Base-by-base conservation (phyloP, 495 filamentous ascomycete genomes). In the Bacidia gigantensis region DNA sequence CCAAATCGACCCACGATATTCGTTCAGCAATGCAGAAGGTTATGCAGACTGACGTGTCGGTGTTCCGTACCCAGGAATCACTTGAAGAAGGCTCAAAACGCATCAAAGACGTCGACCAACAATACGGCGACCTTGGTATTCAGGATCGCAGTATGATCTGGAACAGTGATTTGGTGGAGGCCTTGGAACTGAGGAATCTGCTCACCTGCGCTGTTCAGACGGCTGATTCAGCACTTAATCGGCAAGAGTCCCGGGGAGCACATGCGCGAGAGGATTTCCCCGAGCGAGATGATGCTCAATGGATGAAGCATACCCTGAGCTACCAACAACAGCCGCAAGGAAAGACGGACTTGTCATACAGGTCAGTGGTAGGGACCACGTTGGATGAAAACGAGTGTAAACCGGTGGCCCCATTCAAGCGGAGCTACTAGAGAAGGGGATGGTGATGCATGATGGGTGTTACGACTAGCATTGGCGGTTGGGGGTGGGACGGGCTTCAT, bases 141-240 rank as follows among this genome's bases (percentile, higher is more conserved):
- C 95, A 93, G 77, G 90, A 97, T 67, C 84, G 90, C 63, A 89
- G 86, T 79, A 95, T 97, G 92, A 95, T 97, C 73, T 97, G 90
- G 90, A 97, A 97, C 80, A 87, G 85, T 35, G 90, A 97, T 62
- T 77, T 97, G 25, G 85, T 95, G 50, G 90, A 97, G 79, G 93
- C 89, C 24, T 78, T 97, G 40, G 90, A 97, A 71, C 74, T 96
- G 61, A 74, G 87, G 59, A 97, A 97, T 67, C 65, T 97, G 58
- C 70, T 97, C 60, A 96, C 90, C 62, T 97, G 90, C 80, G 90
- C 90, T 78, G 80, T 82, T 50, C 90, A 97, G 81, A 97, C 90
- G 39, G 92, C 90, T 47, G 72, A 76, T 56, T 73, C 85, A 25
- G 90, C 90, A 51, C 83, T 84, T 40, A 88, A 86, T 68, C 79